Evolutionary conservation across 371 early-diverging fungal genomes (phyloP), one percentile per base, ranked within the genome.

Genomic region (Apophysomyces elegans): DNA sequence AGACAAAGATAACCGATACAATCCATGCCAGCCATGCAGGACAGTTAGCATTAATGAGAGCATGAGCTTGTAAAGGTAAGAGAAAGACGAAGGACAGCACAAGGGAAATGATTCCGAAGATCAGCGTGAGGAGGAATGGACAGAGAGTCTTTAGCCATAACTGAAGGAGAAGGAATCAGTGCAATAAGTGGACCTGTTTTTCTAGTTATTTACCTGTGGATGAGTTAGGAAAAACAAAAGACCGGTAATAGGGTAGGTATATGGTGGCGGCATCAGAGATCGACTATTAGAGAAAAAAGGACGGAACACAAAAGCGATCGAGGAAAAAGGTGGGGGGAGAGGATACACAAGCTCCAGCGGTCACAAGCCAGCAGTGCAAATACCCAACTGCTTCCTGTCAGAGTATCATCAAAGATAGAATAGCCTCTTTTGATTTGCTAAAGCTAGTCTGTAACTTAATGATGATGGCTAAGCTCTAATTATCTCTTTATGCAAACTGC

Each of bases 21-120:
- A 77, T 71, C 87, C 87, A 86, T 13, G 87, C 87, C 4, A 85
- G 64, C 69, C 85, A 85, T 6, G 74, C 77, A 5, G 87, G 87
- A 61, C 85, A 86, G 37, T 83, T 70, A 21, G 74, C 85, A n/a
- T 63, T 39, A 38, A 85, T 84, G 13, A 86, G 73, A 0, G 87
- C 87, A 66, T 85, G 81, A 0, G 85, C 85, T 67, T 86, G 87
- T 5, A 83, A 61, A 12, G 80, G 78, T 26, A 80, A 58, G 1
- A 77, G 61, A 56, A 71, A 78, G 0, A 76, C 76, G 62, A 83
- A 80, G 0, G 78, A 78, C 14, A 79, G 54, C 0, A 80, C 71
- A 5, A 80, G 58, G 0, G 79, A 78, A 6, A 75, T 2, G 37
- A 80, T 68, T 3, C 81, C 84, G 61, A 74, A 68, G 18, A 76